Conservation (phyloP, 192 early-diverging fungal species). For the Obelidium mucronatum region DNA sequence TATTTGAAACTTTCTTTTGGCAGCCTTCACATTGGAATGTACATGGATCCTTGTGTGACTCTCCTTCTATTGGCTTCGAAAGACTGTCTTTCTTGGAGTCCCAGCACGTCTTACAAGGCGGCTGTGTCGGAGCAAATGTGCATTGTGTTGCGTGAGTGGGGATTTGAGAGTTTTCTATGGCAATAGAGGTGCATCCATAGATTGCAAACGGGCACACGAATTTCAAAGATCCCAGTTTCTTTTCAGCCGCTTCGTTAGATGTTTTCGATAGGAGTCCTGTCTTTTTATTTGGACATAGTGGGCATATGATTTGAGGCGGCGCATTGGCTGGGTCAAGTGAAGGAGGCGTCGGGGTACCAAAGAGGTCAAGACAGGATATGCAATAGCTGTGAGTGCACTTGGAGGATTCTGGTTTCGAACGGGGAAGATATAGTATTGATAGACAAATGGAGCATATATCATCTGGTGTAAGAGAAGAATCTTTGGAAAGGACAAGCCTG, state of each 20-base stretch:
- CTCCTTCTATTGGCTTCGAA: conserved; percentile 29
- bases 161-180: conserved; percentile 7
- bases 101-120: background rate
- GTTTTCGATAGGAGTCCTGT: background rate
- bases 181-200: background rate
- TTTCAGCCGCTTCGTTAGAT: background rate
- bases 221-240: background rate
- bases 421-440: conserved; percentile 5
- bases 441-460: conserved; percentile 24
- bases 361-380: conserved; percentile 42
- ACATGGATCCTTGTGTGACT: conserved; percentile 15
- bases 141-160: conserved; percentile 8
- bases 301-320: background rate
- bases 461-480: background rate
- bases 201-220: background rate
- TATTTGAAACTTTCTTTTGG: conserved; percentile 31
- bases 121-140: conserved; percentile 3
- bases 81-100: background rate
- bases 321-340: background rate
- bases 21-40: conserved; percentile 37
- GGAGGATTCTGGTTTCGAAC: background rate
- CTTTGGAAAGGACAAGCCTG: background rate
- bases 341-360: background rate
- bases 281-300: background rate
- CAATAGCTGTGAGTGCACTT: conserved; percentile 48